Evolutionary conservation across 495 filamentous ascomycete species (phyloP), one percentile per base, ranked within the genome.

Genomic region (Daldinia caldariorum): DNA sequence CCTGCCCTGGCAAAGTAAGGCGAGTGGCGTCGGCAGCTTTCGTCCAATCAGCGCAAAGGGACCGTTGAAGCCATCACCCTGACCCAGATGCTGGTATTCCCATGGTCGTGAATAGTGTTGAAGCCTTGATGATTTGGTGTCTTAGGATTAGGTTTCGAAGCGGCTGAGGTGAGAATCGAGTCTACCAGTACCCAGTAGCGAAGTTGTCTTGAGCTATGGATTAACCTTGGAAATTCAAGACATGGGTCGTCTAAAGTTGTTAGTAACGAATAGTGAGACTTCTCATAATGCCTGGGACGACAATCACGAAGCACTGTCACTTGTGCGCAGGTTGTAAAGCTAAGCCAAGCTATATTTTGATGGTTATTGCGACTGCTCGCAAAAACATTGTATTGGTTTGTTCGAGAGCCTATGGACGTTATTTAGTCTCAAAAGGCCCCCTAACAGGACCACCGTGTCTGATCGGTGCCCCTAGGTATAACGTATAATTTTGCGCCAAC

Each of bases 1-100:
- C 71, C 71, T 73, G 71, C 59, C 70, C 66, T 60, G 61, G 55
- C n/a, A 75, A 77, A 77, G 74, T 77, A 77, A 73, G 74, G 74
- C 74, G 74, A 70, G 67, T 77, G 66, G 74, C 72, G 66, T 69
- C 67, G 67, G 47, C 51, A 26, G 54, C 13, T 71, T 58, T 71
- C 41, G 66, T 39, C 74, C 69, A 77, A 77, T 77, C 63, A 76
- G 66, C 22, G 55, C n/a, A 5, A 8, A 14, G 31, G 5, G 22
- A 26, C 26, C 55, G 22, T 39, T 39, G 22, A 43, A 66, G 65
- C 65, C 70, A 54, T 68, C 69, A 68, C 64, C 69, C 53, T 65
- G 69, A 60, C 47, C 31, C 26, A 59, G 9, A 39, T 49, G 47
- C 39, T 20, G 43, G 34, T 51, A 57, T 66, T 26, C 45, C 59